Evolutionary conservation across 2,329 filamentous ascomycete genomes (phyloP).

Genomic region (Talaromyces sp.): DNA sequence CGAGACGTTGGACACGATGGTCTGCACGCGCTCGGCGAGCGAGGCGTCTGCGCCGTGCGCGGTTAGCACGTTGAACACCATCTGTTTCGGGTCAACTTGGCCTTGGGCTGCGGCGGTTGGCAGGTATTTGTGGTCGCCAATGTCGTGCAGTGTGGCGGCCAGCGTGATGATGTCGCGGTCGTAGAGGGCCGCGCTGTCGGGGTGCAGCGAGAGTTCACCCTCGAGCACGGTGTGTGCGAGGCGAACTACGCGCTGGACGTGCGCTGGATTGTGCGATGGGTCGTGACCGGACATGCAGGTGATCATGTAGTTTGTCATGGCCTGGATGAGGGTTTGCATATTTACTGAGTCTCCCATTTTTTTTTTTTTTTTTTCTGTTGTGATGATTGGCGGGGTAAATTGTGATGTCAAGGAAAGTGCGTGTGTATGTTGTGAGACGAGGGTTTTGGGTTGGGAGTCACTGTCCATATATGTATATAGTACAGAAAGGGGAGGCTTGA

Average conservation of each 20-base stretch:
- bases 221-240: constrained; percentile 63
- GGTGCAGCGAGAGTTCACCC: constrained; percentile 35
- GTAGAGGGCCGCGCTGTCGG: constrained; percentile 24
- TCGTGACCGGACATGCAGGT: constrained; percentile 71
- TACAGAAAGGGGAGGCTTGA: too few relatives aligned
- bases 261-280: constrained; percentile 79
- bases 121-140: constrained; percentile 80
- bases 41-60: constrained; percentile 47
- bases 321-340: constrained; percentile 44
- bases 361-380: not conserved
- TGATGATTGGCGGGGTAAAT: not conserved
- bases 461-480: too few relatives aligned
- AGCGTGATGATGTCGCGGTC: constrained; percentile 60
- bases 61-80: constrained; percentile 24
- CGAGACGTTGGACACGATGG: constrained; percentile 69
- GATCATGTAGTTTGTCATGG: constrained; percentile 59
- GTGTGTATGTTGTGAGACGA: not conserved
- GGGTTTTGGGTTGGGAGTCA: not conserved
- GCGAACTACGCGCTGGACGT: constrained; percentile 74
- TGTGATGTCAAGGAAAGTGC: not conserved
- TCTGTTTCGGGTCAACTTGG: constrained; percentile 20
- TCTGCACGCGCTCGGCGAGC: constrained; percentile 63
- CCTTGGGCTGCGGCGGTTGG: constrained; percentile 19
- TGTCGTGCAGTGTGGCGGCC: constrained; percentile 75
- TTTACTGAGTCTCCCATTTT: not conserved